Percentiles rank a stretch among this genome's conserved stretches.
Conservation (phyloP, 1,284 basidiomycete genomes). For the Chalciporus sp. region DNA sequence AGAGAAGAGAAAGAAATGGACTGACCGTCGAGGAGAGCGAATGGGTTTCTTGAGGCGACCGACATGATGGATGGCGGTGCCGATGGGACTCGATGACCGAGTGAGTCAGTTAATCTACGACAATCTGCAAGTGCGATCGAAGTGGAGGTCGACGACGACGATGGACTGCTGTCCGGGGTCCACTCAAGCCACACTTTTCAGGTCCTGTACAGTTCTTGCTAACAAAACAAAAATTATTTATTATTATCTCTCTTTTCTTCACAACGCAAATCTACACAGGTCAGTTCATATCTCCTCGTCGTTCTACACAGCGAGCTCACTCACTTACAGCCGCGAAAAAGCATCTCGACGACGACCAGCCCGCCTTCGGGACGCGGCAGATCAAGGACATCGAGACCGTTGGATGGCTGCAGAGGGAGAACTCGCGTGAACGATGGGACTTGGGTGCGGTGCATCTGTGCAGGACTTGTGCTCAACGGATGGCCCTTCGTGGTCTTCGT, state of each 20-base stretch:
- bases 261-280: constrained; percentile 53
- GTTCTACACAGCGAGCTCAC: constrained; percentile 5
- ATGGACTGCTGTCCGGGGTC: constrained; percentile 38
- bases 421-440: constrained; percentile 58
- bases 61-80: constrained; percentile 56
- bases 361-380: constrained; percentile 71
- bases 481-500: constrained; percentile 63
- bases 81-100: background rate
- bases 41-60: constrained; percentile 84
- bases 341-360: constrained; percentile 84
- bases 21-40: constrained; percentile 76
- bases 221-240: constrained; percentile 15
- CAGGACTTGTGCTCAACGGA: constrained; percentile 37
- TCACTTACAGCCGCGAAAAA: constrained; percentile 68
- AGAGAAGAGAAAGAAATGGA: constrained; percentile 13
- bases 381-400: constrained; percentile 88
- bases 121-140: background rate
- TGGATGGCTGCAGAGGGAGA: constrained; percentile 72
- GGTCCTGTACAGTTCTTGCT: constrained; percentile 52
- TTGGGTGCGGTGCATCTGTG: constrained; percentile 79
- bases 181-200: constrained; percentile 41
- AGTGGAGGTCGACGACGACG: background rate
- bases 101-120: background rate
- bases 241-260: constrained; percentile 42
- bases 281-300: constrained; percentile 32